A percentile compares a stretch with the other conserved stretches of the same genome.
Evolutionary conservation across 305 asterid species (phyloP).

Genomic region (Fraxinus paxiana): DNA sequence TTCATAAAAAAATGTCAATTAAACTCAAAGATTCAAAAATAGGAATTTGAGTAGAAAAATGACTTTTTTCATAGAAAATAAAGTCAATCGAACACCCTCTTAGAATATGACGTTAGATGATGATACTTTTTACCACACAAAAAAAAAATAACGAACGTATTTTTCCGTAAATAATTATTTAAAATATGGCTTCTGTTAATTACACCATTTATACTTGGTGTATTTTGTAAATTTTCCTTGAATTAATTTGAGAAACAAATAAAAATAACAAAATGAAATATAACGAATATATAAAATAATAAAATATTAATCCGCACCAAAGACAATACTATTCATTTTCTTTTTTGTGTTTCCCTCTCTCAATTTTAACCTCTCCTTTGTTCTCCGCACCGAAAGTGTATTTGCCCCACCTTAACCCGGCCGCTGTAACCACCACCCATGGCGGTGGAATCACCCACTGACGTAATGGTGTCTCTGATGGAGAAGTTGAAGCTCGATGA

Average conservation of each 20-base stretch:
- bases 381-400: slow-evolving; percentile 17
- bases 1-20: no score
- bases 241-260: not conserved
- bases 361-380: not conserved
- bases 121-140: not conserved
- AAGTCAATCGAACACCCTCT: no score
- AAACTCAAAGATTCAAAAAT: no score
- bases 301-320: not conserved
- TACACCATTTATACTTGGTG: not conserved
- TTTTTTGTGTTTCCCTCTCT: slow-evolving; percentile 17
- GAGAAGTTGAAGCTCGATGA: slow-evolving; percentile 66
- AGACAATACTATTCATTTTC: not conserved
- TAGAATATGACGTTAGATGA: not conserved
- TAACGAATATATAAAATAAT: not conserved
- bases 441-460: slow-evolving; percentile 51
- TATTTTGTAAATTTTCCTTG: not conserved
- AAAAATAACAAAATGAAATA: not conserved
- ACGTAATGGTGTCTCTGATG: slow-evolving; percentile 48
- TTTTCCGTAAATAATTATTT: not conserved
- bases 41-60: not conserved
- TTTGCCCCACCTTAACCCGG: slow-evolving; percentile 15
- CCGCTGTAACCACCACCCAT: slow-evolving; percentile 30
- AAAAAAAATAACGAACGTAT: not conserved
- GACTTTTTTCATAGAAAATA: no score
- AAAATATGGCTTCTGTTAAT: not conserved